Base-by-base conservation (phyloP, 352 stramenopile genomes). In the Globisporangium okanoganense region DNA sequence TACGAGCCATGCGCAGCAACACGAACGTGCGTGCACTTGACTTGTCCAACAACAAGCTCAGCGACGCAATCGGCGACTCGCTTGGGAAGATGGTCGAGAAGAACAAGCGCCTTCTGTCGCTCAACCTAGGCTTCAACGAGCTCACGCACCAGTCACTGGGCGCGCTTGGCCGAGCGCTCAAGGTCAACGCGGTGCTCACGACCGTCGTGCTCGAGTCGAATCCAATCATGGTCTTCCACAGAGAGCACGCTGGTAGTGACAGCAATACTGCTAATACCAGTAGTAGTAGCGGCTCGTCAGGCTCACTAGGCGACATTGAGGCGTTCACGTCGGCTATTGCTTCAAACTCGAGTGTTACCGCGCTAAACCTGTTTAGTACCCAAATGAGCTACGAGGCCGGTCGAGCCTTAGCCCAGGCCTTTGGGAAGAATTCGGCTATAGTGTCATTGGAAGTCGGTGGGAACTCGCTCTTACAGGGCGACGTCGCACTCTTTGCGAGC, bases 131-230 rank as follows among this genome's bases (percentile, higher is more conserved):
- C 3, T 80, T 78, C 41, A 91, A 91, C 45, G 54, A 58, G 13
- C 71, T 91, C 38, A 84, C 79, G 1, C 73, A 70, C 13, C 48
- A 56, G 0, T 70, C 73, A 6, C 51, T 89, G 0, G 52, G 57
- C 3, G 47, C 69, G 4, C 60, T 91, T 13, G 82, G 74, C 16
- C 57, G 58, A 2, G 79, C 70, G 1, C 53, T 91, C 25, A 36
- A 66, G 24, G 55, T 43, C 10, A 91, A 91, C 53, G 49, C 55
- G 0, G 76, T 85, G 38, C 68, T 91, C 47, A 79, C 70, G 24
- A 76, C 74, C 6, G 53, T 91, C 5, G 75, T 74, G 44, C 60
- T 91, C 50, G 82, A 91, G 52, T 82, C 76, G 16, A 91, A 88
- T 16, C 69, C 72, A 14, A 67, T 87, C 5, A 67, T 82, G 58